These are phyloP conservation scores for Diaporthe citrichinensis DNA, from an alignment of 2,329 filamentous ascomycete species.

Conservation along the genomic window DNA sequence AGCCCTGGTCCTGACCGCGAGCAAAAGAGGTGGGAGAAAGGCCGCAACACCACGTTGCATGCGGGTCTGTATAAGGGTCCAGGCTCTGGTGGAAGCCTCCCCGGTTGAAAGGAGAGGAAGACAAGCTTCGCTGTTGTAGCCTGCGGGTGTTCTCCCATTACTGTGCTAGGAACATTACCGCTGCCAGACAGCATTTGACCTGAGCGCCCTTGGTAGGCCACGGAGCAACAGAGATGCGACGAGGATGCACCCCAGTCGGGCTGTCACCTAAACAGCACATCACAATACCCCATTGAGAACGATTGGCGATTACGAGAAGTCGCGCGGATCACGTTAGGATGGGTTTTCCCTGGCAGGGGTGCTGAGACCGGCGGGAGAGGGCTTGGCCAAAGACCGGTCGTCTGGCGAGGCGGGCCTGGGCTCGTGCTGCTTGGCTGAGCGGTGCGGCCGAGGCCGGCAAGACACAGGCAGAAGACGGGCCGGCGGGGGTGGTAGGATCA, in stretches of 20 bases:
- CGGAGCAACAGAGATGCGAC: background rate
- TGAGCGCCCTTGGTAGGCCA: background rate
- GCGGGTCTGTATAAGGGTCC: background rate
- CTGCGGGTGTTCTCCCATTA: background rate
- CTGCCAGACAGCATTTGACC: background rate
- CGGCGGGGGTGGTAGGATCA: background rate
- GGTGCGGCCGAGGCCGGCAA: background rate
- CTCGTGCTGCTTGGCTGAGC: background rate
- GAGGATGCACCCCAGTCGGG: slow-evolving; percentile 12
- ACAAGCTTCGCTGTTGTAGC: background rate
- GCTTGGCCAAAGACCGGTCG: background rate
- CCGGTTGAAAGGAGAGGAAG: background rate
- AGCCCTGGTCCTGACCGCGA: background rate
- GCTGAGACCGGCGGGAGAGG: background rate
- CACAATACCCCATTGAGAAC: slow-evolving; percentile 21
- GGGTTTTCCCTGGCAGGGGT: background rate
- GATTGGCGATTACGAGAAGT: slow-evolving; percentile 19
- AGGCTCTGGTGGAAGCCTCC: background rate
- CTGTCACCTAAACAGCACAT: slow-evolving; percentile 13
- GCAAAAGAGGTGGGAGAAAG: background rate
- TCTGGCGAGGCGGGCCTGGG: background rate
- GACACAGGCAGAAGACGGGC: slow-evolving; percentile 14
- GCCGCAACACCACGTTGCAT: background rate
- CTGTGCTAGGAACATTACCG: background rate
- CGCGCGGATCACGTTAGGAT: background rate